Evolutionary conservation across 73 alveolate species (phyloP).

Genomic region (Tetrahymena thermophila): DNA sequence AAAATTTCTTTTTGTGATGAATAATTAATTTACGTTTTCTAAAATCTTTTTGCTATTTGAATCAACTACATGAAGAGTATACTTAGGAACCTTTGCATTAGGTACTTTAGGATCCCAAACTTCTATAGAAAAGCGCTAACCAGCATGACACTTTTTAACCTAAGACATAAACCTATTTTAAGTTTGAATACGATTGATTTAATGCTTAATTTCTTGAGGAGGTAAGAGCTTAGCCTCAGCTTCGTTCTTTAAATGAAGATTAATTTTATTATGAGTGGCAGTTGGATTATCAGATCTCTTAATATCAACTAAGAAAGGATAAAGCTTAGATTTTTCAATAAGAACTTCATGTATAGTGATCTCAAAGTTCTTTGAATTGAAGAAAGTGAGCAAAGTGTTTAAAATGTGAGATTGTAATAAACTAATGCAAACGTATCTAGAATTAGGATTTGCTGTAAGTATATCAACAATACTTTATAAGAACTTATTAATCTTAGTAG

Average conservation of each 20-base stretch:
- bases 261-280: not conserved
- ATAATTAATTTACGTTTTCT: not conserved
- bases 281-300: not conserved
- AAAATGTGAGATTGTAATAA: constrained; percentile 23
- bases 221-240: not conserved
- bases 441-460: constrained; percentile 1
- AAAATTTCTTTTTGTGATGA: too few species aligned
- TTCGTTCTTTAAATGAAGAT: not conserved
- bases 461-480: constrained; percentile 15
- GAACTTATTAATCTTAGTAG: constrained; percentile 5
- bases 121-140: constrained; percentile 20
- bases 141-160: constrained; percentile 13
- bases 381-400: not conserved
- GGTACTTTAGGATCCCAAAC: constrained; percentile 19
- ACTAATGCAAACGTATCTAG: constrained; percentile 4
- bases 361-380: not conserved
- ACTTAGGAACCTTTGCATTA: constrained; percentile 21
- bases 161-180: constrained; percentile 26
- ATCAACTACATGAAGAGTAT: constrained; percentile 20
- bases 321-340: constrained; percentile 26
- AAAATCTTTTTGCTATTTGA: not conserved
- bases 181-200: constrained; percentile 9
- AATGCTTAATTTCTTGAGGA: constrained; percentile 8
- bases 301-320: constrained; percentile 30
- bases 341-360: constrained; percentile 18